Base-by-base conservation (phyloP, 768 basidiomycete species). In the Lactifluus volemus region DNA sequence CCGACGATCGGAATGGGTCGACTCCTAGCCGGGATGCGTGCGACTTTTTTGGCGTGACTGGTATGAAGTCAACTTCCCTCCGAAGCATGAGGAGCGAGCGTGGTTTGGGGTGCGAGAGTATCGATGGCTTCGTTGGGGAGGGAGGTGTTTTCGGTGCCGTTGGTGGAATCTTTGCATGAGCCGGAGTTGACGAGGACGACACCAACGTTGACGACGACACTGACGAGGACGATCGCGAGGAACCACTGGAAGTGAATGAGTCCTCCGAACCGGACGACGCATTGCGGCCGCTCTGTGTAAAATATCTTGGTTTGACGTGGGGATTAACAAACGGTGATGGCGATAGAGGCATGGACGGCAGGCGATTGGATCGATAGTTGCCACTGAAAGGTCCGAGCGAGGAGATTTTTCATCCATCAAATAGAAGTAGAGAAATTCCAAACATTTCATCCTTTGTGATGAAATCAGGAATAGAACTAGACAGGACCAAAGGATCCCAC, bases 401-500 rank as follows among this genome's bases (percentile, higher is more conserved):
- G 72, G 56, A 6, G 74, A 69, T 1, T 81, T 83, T 69, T 97
- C 94, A 61, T 95, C 94, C 49, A 96, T 77, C 7, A 98, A 78
- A 71, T 98, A 98, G 72, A 95, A 97, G 72, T 96, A 96, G 15
- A 98, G 74, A 67, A 97, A 94, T 70, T 97, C 95, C 17, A 98
- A 78, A 63, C 92, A 96, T 75, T 96, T 96, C 89, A 97, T 96
- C 67, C 94, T 96, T 67, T 21, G 39, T 19, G 21, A 19, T 12
- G 19, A 29, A n/a, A 42, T 53, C 44, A 49, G 7, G n/a, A 48
- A 45, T 8, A 34, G 51, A 55, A 21, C 30, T 14, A 21, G 38
- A 50, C 49, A 53, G 4, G 14, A 30, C 25, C 15, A 19, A n/a
- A 36, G 12, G 34, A 19, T 73, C 82, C 36, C 60, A 95, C 94